Conservation (phyloP, 2,329 filamentous ascomycete species). For the Xylaria sp. region DNA sequence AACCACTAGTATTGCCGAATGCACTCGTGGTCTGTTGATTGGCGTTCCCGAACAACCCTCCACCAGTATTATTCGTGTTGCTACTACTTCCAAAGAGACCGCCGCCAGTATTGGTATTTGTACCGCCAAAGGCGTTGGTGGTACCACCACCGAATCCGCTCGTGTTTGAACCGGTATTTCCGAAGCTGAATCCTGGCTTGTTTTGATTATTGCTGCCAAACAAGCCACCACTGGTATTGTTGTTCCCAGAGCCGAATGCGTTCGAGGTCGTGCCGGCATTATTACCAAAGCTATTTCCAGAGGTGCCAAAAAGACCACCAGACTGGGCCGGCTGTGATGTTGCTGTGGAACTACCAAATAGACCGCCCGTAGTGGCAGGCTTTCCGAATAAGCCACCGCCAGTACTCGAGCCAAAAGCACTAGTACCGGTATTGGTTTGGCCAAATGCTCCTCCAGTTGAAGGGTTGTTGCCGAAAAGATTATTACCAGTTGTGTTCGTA, state of each 20-base stretch:
- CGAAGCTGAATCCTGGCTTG: slow-evolving; percentile 46
- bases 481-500: slow-evolving; percentile 52
- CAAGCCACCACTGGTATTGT: slow-evolving; percentile 51
- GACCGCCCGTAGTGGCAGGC: slow-evolving; percentile 47
- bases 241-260: slow-evolving; percentile 58
- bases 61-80: slow-evolving; percentile 42
- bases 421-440: slow-evolving; percentile 40
- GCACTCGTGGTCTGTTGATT: slow-evolving; percentile 46
- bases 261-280: slow-evolving; percentile 54
- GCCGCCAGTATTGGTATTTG: slow-evolving; percentile 41
- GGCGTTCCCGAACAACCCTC: slow-evolving; percentile 47
- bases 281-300: slow-evolving; percentile 60
- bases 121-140: slow-evolving; percentile 50
- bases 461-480: slow-evolving; percentile 54
- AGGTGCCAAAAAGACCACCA: slow-evolving; percentile 50
- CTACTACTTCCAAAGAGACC: slow-evolving; percentile 52
- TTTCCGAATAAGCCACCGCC: slow-evolving; percentile 56
- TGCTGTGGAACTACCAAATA: slow-evolving; percentile 54
- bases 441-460: slow-evolving; percentile 45
- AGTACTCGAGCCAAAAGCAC: slow-evolving; percentile 48
- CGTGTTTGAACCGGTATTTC: slow-evolving; percentile 38
- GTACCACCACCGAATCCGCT: slow-evolving; percentile 38
- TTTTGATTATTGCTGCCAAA: slow-evolving; percentile 52
- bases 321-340: slow-evolving; percentile 41
- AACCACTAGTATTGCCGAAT: slow-evolving; percentile 50